Evolutionary conservation across 306 rosid genomes (phyloP), one percentile per base, ranked within the genome.

Genomic region (Fragaria vesca): DNA sequence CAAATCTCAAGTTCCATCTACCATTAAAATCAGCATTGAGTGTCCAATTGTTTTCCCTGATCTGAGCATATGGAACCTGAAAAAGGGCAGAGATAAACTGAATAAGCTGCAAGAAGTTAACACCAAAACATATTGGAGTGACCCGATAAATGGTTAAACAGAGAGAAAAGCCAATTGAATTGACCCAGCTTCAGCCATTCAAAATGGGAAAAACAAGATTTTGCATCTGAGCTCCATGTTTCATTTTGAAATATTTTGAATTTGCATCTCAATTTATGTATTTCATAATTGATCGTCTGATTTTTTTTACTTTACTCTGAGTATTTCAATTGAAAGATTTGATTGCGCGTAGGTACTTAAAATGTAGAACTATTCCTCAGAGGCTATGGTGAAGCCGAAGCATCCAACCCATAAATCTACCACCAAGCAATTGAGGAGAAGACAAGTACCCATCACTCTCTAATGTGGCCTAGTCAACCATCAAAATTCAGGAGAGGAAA

Each of bases 31-130:
- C 90, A 0, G 89, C 91, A 81, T 91, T 96, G 30, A 93, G 65
- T 9, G 96, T 87, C 99, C 97, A 96, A 82, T 93, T 96, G 78
- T 96, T 96, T 89, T 96, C 99, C 85, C 96, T 93, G 80, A 96
- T 78, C 96, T 96, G 98, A 81, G 90, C n/a, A 80, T 96, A 96
- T 26, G 98, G 98, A 80, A 91, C 88, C 99, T 96, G 90, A 71
- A 71, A 79, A 70, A 79, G 80, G 60, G 67, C 66, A 28, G 62
- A 28, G 62, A 30, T 67, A 75, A 65, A 63, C 62, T 48, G 62
- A 12, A 48, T 55, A 43, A 63, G 50, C 42, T 66, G 38, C 52
- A 67, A 15, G 66, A 76, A 66, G 69, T 30, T 47, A 77, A 67
- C 1, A 3, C 46, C 32, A 28, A 1, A 12, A 73, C 47, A 50